phyloP scores from a whole-genome alignment of 2,329 filamentous ascomycete genomes.

The Myriosclerotinia duriaeana region DNA sequence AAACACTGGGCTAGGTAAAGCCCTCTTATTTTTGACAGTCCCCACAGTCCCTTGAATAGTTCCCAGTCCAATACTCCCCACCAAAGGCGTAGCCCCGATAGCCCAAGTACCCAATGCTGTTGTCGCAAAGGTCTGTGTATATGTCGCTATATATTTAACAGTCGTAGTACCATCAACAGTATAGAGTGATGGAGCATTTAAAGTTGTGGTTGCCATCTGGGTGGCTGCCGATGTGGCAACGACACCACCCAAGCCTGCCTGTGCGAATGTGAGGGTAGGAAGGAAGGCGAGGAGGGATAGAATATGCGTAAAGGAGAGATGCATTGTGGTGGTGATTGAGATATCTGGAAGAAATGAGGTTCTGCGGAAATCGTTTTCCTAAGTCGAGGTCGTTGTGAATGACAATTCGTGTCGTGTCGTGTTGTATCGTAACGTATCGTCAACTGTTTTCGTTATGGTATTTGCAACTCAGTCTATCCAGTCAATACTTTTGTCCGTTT shows the following conservation, averaged over 20 bases:
- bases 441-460: background rate
- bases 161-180: slow-evolving; percentile 1
- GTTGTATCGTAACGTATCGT: background rate
- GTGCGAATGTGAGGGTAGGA: slow-evolving; percentile 12
- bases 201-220: slow-evolving; percentile 5
- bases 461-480: background rate
- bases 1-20: background rate
- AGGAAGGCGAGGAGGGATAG: slow-evolving; percentile 5
- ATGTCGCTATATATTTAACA: slow-evolving; percentile 8
- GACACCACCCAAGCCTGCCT: slow-evolving; percentile 17
- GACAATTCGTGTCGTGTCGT: background rate
- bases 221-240: slow-evolving; percentile 10
- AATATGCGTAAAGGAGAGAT: background rate
- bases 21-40: slow-evolving; percentile 22
- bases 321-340: slow-evolving; percentile 3
- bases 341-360: background rate
- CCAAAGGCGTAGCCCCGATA: slow-evolving; percentile 33
- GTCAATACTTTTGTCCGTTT: slow-evolving; percentile 10
- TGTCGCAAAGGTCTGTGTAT: slow-evolving; percentile 38
- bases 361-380: background rate
- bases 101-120: slow-evolving; percentile 38
- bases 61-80: slow-evolving; percentile 36
- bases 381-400: background rate
- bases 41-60: slow-evolving; percentile 31
- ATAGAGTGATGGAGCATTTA: slow-evolving; percentile 5